Evolutionary conservation across 805 yeast species (phyloP), one percentile per base, ranked within the genome.

Genomic region (Komagataella pseudopastoris): DNA sequence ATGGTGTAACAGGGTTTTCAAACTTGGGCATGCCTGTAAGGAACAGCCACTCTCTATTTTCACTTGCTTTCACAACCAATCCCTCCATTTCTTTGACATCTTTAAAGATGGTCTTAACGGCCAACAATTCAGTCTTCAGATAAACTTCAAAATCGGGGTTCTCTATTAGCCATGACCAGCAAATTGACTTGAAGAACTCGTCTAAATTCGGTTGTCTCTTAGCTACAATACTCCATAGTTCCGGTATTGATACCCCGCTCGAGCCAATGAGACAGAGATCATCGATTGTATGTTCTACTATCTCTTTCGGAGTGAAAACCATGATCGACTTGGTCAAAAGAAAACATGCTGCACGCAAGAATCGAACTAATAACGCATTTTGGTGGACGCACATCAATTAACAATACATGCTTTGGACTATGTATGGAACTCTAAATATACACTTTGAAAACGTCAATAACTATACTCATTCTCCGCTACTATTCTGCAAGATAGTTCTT

Each of bases 401-500:
- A 6, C 39, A 30, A 30, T 30, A 4, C 39, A 8, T 30, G 5
- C 14, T 14, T 30, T 30, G 10, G 14, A 8, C 39, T 30, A 30
- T 30, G 14, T 30, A 30, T 30, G 39, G 12, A 30, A 30, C 39
- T 14, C 39, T 10, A 30, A 30, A 10, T 30, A 30, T 30, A 30
- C 39, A 30, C 4, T 12, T 14, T 30, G 39, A 30, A 8, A 30
- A 10, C 10, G 5, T 10, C 39, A 30, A n/a, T 10, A 30, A 14
- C n/a, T 14, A 3, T 8, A 10, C 8, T 30, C n/a, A 30, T 30
- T 10, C 14, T 10, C 14, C 39, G 14, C 14, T 30, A 47, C 49
- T 53, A 57, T 23, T 62, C 63, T 24, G 67, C 77, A 57, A 91
- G 70, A 65, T 91, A 89, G 64, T 90, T 93, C 72, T 93, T 91